These are phyloP conservation scores for Scopulariopsis brevicaulis DNA, from an alignment of 2,329 filamentous ascomycete species.

Conservation along the genomic window DNA sequence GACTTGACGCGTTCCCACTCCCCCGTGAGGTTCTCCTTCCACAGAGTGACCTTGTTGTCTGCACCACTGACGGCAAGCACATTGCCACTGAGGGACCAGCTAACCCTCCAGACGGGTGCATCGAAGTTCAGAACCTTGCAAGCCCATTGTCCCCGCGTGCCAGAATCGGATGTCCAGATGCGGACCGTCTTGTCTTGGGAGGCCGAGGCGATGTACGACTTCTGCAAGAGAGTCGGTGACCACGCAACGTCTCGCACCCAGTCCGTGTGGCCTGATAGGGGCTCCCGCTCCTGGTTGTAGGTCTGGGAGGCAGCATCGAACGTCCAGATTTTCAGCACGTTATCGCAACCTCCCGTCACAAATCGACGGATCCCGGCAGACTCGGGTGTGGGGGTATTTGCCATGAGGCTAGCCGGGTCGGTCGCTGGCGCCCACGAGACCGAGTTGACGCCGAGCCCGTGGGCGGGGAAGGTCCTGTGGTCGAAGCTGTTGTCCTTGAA, in stretches of 20 bases:
- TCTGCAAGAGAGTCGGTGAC: conserved; percentile 89
- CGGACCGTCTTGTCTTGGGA: conserved; percentile 95
- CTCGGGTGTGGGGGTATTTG: conserved; percentile 50
- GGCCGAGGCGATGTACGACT: conserved; percentile 92
- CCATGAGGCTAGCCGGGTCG: conserved; percentile 73
- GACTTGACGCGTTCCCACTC: conserved; percentile 97
- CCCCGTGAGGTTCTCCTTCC: conserved; percentile 96
- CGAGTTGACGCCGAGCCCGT: conserved; percentile 89
- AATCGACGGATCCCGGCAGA: conserved; percentile 64
- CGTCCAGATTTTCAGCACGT: conserved; percentile 85
- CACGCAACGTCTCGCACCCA: conserved; percentile 98
- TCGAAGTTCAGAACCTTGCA: conserved; percentile 82
- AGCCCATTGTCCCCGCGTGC: conserved; percentile 63
- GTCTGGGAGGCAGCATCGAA: conserved; percentile 53
- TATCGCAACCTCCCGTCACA: conserved; percentile 91
- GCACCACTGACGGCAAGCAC: conserved; percentile 86
- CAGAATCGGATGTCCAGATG: conserved; percentile 77
- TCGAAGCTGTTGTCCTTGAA: conserved; percentile 95
- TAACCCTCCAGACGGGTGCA: conserved; percentile 85
- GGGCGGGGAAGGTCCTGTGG: conserved; percentile 80
- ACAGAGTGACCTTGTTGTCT: conserved; percentile 93
- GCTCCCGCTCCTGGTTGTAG: conserved; percentile 50
- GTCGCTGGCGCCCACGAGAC: conserved; percentile 90
- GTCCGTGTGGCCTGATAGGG: conserved; percentile 75
- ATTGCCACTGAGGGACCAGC: conserved; percentile 95